A percentile compares a stretch with the other conserved stretches of the same genome.
These are phyloP conservation scores for Blastocystis sp. DNA, from an alignment of 352 stramenopile species.

Conservation along the genomic window DNA sequence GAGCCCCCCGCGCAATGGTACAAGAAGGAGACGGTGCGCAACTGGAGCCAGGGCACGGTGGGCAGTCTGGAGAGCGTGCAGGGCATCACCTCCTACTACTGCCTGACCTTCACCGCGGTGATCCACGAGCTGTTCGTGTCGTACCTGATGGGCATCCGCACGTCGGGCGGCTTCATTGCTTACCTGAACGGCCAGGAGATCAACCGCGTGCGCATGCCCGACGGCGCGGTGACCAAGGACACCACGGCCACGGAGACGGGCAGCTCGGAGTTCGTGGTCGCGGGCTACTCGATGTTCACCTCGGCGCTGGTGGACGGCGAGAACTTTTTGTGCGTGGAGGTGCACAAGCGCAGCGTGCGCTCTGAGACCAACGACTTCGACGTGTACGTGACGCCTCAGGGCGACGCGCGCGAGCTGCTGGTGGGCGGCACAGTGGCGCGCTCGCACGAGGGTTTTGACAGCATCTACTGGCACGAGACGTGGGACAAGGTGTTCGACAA, in stretches of 20 bases:
- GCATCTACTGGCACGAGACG: neutral
- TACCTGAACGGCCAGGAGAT: slow-evolving; percentile 61
- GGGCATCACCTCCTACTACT: slow-evolving; percentile 45
- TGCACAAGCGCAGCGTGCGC: neutral
- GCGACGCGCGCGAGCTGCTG: neutral
- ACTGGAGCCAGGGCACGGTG: neutral
- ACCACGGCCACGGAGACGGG: neutral
- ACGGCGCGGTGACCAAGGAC: neutral
- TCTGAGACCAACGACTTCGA: slow-evolving; percentile 36
- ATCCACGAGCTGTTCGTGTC: neutral
- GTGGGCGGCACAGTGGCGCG: neutral
- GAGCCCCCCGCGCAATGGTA: neutral
- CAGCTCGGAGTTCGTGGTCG: neutral
- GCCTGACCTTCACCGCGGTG: neutral
- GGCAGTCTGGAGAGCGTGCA: neutral
- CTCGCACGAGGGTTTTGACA: slow-evolving; percentile 14
- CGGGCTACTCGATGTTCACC: neutral
- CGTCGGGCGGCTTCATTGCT: slow-evolving; percentile 25
- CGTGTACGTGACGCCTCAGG: slow-evolving; percentile 14
- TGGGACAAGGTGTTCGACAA: slow-evolving; percentile 13
- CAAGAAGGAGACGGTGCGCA: neutral
- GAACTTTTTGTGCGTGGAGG: slow-evolving; percentile 56
- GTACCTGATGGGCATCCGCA: neutral
- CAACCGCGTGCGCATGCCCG: slow-evolving; percentile 36
- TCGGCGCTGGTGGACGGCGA: slow-evolving; percentile 1